These are phyloP conservation scores for Penicillium maclennaniae DNA, from an alignment of 495 filamentous ascomycete species.

Conservation along the genomic window DNA sequence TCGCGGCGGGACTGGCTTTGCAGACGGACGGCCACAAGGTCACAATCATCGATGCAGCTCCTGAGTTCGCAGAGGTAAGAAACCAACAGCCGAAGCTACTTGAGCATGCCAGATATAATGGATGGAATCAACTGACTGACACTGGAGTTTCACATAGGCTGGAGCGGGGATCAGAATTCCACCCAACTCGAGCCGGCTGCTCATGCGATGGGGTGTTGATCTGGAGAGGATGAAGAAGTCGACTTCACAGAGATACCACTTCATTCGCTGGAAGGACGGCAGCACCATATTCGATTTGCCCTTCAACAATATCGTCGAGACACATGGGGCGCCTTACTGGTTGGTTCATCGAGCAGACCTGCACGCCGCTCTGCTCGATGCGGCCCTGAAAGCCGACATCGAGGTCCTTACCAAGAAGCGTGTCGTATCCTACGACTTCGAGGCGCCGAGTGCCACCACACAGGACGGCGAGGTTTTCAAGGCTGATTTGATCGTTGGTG, in stretches of 20 bases:
- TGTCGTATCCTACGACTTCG: conserved; percentile 3
- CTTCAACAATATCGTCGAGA: conserved; percentile 32
- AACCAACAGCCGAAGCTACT: not conserved
- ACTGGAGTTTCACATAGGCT: conserved; percentile 17
- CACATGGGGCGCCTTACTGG: conserved; percentile 50
- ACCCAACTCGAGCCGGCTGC: conserved; percentile 45
- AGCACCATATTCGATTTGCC: conserved; percentile 24
- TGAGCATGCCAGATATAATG: not conserved
- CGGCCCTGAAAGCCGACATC: conserved; percentile 22
- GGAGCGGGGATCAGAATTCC: conserved; percentile 55
- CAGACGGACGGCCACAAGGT: conserved; percentile 26
- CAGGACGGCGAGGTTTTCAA: not conserved
- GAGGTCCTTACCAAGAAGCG: not conserved
- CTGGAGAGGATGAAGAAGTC: conserved; percentile 8
- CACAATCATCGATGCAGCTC: conserved; percentile 24
- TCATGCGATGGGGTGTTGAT: conserved; percentile 26
- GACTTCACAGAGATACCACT: conserved; percentile 10
- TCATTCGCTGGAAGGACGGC: conserved; percentile 31
- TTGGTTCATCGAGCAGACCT: conserved; percentile 54
- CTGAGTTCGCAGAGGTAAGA: conserved; percentile 8
- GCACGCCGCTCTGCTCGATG: conserved; percentile 41
- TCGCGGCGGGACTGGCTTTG: conserved; percentile 11
- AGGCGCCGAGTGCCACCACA: not conserved
- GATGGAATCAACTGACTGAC: not conserved
- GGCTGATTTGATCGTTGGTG: conserved; percentile 8